Percentiles rank a stretch among this genome's conserved stretches.
Conservation (phyloP, 2,329 filamentous ascomycete genomes). For the Aquanectria penicillioides region DNA sequence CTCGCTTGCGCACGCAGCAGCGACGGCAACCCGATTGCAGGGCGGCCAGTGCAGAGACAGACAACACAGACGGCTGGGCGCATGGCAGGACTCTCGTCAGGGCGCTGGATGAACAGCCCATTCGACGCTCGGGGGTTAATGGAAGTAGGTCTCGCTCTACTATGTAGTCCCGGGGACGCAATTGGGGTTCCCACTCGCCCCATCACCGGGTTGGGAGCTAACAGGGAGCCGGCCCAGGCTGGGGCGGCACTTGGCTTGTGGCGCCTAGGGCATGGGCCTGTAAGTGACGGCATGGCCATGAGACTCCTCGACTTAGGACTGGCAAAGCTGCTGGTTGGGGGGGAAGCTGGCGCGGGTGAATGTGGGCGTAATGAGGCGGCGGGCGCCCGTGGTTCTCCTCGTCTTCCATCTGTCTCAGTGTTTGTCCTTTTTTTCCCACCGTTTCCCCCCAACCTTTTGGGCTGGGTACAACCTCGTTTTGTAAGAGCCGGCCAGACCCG, state of each 20-base stretch:
- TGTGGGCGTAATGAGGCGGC: slow-evolving; percentile 29
- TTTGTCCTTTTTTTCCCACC: neutral
- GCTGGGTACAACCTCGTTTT: slow-evolving; percentile 1
- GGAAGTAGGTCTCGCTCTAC: slow-evolving; percentile 7
- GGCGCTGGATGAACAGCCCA: neutral
- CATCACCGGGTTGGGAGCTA: slow-evolving; percentile 24
- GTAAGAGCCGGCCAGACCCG: neutral
- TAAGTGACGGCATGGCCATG: slow-evolving; percentile 37
- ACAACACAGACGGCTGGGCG: neutral
- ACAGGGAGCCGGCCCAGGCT: slow-evolving; percentile 7
- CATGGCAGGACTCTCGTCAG: neutral
- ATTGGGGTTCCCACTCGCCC: slow-evolving; percentile 19
- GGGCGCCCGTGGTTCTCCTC: neutral
- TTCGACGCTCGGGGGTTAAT: slow-evolving; percentile 1
- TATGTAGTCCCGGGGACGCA: slow-evolving; percentile 4
- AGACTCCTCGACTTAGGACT: slow-evolving; percentile 24
- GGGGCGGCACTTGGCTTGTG: slow-evolving; percentile 35
- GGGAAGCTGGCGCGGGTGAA: neutral
- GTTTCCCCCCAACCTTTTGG: slow-evolving; percentile 12
- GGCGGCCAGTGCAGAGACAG: no score
- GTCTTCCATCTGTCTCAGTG: slow-evolving; percentile 17
- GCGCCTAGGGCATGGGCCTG: slow-evolving; percentile 24
- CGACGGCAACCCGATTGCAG: no score
- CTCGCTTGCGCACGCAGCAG: no score
- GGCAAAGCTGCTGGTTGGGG: slow-evolving; percentile 10